Conservation (phyloP, 345 rosid genomes). For the Turritis glabra region DNA sequence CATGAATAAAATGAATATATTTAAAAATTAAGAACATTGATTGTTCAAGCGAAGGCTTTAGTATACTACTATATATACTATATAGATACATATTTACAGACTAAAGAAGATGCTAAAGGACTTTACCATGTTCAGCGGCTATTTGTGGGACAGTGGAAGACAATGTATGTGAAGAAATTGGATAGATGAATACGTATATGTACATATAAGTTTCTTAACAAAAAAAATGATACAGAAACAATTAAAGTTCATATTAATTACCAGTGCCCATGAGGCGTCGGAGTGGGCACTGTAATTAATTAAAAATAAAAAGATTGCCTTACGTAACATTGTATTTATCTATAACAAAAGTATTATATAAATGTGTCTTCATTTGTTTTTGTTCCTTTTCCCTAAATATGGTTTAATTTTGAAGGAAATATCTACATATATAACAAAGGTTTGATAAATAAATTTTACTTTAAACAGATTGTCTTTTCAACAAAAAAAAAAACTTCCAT, state of each 20-base stretch:
- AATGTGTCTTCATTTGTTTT: neutral
- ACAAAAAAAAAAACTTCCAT: neutral
- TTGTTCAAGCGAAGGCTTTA: neutral
- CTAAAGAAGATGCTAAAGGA: constrained; percentile 30
- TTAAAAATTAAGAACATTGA: neutral
- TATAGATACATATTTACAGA: constrained; percentile 10
- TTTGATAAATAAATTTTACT: too few species aligned
- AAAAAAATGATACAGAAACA: neutral
- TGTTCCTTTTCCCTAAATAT: too few species aligned
- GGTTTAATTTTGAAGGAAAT: too few species aligned
- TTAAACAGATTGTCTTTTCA: too few species aligned
- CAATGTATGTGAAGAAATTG: neutral
- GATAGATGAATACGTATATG: constrained; percentile 17
- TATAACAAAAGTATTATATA: neutral
- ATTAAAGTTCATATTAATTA: neutral
- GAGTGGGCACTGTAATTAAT: constrained; percentile 16
- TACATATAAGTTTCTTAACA: neutral
- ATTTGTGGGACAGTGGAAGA: constrained; percentile 10
- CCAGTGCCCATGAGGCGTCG: neutral
- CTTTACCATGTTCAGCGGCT: constrained; percentile 32
- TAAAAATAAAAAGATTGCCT: neutral
- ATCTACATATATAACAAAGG: neutral
- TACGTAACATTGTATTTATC: neutral
- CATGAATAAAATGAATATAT: neutral
- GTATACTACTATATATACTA: neutral